Evolutionary conservation across 2,329 filamentous ascomycete genomes (phyloP).

Genomic region (Laburnicola sp.): DNA sequence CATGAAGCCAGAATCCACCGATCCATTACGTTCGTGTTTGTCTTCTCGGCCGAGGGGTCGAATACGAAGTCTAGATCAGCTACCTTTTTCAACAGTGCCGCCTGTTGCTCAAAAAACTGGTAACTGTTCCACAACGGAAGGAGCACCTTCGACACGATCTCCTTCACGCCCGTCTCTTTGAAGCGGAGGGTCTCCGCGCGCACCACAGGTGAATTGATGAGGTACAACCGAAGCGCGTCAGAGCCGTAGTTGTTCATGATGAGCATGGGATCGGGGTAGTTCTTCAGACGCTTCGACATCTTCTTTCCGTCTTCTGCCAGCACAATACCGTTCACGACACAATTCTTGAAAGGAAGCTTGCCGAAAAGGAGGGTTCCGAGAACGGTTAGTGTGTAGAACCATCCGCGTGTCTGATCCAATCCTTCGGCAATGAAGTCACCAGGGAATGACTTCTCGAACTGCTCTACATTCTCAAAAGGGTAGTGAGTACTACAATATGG

Average conservation of each 20-base stretch:
- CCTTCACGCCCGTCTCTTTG: conserved; percentile 89
- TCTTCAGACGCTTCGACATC: conserved; percentile 97
- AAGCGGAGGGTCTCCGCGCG: conserved; percentile 88
- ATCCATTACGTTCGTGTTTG: conserved; percentile 91
- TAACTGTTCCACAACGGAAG: conserved; percentile 95
- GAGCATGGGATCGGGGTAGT: conserved; percentile 84
- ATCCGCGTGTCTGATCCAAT: conserved; percentile 89
- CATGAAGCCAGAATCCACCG: conserved; percentile 92
- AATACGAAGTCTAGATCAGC: conserved; percentile 76
- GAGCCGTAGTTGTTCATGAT: conserved; percentile 89
- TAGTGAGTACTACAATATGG: conserved; percentile 90
- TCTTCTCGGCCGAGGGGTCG: conserved; percentile 72
- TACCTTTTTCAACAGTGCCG: conserved; percentile 82
- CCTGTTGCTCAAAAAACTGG: conserved; percentile 93
- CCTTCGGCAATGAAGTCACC: conserved; percentile 95
- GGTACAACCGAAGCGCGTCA: conserved; percentile 88
- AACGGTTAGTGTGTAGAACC: conserved; percentile 93
- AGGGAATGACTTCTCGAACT: conserved; percentile 79
- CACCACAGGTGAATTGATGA: conserved; percentile 96
- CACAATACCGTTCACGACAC: conserved; percentile 94
- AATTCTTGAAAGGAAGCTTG: conserved; percentile 86
- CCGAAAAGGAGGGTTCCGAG: conserved; percentile 87
- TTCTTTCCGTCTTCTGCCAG: conserved; percentile 95
- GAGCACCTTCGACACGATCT: conserved; percentile 89
- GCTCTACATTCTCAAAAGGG: conserved; percentile 84